Conservation (phyloP, 257 asterid species). For the Penstemon eatonii region DNA sequence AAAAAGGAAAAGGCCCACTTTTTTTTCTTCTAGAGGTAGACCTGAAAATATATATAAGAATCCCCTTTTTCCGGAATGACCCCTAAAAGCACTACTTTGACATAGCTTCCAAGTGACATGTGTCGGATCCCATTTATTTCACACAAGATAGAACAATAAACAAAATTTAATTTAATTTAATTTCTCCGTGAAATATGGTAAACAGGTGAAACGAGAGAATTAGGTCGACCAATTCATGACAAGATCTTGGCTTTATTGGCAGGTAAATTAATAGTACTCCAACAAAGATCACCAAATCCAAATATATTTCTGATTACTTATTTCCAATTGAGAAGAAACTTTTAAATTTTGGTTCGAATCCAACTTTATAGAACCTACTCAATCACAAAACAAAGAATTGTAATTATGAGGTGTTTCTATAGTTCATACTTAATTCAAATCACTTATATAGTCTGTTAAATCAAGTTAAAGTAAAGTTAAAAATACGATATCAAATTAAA, state of each 20-base stretch:
- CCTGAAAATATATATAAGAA: not conserved
- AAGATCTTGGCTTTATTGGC: not conserved
- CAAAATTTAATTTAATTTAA: conserved; percentile 3
- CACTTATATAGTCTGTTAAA: not conserved
- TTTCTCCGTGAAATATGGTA: not conserved
- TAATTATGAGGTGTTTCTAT: too few species aligned
- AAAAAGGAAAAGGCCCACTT: not conserved
- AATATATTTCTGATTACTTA: not conserved
- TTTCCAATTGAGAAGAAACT: not conserved
- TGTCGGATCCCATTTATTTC: not conserved
- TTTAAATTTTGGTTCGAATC: not conserved
- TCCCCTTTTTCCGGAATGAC: conserved; percentile 6
- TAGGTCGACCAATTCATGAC: not conserved
- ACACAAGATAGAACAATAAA: not conserved
- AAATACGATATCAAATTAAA: not conserved
- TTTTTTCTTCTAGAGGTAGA: not conserved
- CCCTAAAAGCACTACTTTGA: conserved; percentile 4
- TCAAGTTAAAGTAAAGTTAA: not conserved
- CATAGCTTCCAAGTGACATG: conserved; percentile 1
- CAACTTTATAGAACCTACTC: not conserved
- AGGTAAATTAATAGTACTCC: not conserved
- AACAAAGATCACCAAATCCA: too few species aligned
- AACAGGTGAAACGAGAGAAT: not conserved
- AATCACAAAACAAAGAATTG: not conserved
- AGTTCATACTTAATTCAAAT: not conserved